A percentile compares a stretch with the other conserved stretches of the same genome.
phyloP scores from a whole-genome alignment of 116 monocot species.

The Trichopus zeylanicus region DNA sequence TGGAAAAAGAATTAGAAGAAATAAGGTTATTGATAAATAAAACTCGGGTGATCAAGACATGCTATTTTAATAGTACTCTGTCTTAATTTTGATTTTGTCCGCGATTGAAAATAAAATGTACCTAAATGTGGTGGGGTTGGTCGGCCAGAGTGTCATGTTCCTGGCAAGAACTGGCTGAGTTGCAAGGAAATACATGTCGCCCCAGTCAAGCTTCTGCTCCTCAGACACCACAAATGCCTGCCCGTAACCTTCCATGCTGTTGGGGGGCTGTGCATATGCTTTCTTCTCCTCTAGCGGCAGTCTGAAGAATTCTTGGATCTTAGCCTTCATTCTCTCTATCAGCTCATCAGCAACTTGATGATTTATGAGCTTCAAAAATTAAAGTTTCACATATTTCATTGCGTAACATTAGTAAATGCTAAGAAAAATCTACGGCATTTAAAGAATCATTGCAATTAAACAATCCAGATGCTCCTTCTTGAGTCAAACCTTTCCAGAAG shows the following conservation, averaged over 20 bases:
- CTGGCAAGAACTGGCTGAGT: conserved; percentile 3
- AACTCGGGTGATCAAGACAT: too few relatives aligned
- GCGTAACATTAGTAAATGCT: too few relatives aligned
- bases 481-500: too few relatives aligned
- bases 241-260: conserved; percentile 30
- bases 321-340: conserved; percentile 14
- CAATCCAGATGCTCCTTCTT: too few relatives aligned
- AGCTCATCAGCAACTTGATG: conserved; percentile 23
- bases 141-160: conserved; percentile 28
- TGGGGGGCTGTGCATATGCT: conserved; percentile 4
- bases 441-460: too few relatives aligned
- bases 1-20: too few relatives aligned
- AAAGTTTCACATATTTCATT: not conserved
- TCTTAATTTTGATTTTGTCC: too few relatives aligned
- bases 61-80: too few relatives aligned
- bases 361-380: conserved; percentile 17
- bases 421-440: too few relatives aligned
- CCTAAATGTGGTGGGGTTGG: conserved; percentile 16
- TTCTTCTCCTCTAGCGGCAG: conserved; percentile 22
- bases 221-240: conserved; percentile 22
- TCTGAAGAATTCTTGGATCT: conserved; percentile 17
- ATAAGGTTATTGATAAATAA: too few relatives aligned
- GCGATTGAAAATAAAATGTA: not conserved
- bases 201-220: conserved; percentile 32
- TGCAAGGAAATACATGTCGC: conserved; percentile 14